Conservation (phyloP, 1,284 basidiomycete species). For the Pseudozyma tsukubaensis region DNA sequence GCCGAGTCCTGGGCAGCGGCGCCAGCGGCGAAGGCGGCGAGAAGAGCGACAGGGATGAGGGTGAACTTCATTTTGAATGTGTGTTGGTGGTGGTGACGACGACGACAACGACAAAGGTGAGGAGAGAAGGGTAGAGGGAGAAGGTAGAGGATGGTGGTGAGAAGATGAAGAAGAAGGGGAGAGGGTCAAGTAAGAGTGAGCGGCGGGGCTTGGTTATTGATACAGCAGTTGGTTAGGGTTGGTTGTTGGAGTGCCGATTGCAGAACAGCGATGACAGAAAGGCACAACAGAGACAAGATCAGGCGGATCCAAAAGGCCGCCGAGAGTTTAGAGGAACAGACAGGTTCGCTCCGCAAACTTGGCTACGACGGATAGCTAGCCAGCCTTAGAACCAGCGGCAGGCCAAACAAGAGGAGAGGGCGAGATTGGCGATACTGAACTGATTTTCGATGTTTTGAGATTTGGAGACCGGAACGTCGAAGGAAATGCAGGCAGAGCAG, state of each 20-base stretch:
- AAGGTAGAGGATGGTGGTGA: constrained; percentile 9
- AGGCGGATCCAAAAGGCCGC: no score
- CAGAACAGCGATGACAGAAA: neutral
- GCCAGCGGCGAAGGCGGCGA: constrained; percentile 51
- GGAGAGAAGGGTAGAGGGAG: neutral
- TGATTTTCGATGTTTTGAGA: no score
- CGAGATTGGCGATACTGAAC: no score
- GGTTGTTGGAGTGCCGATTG: no score
- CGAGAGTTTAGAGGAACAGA: no score
- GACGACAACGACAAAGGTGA: constrained; percentile 5
- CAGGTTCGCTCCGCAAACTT: no score
- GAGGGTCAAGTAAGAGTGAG: neutral
- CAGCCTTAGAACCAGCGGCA: no score
- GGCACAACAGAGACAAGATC: neutral
- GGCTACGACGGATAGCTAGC: no score
- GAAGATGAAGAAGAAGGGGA: constrained; percentile 1
- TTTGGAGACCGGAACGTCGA: no score
- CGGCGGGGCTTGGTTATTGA: neutral
- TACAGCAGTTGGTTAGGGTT: no score
- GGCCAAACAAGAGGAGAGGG: no score
- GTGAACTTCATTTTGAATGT: constrained; percentile 58
- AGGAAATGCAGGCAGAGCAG: no score
- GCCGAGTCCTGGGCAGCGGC: constrained; percentile 44
- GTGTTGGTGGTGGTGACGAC: constrained; percentile 1
- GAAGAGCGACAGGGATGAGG: constrained; percentile 50